phyloP scores from a whole-genome alignment of 2,329 filamentous ascomycete genomes.

The Diatrype stigma region DNA sequence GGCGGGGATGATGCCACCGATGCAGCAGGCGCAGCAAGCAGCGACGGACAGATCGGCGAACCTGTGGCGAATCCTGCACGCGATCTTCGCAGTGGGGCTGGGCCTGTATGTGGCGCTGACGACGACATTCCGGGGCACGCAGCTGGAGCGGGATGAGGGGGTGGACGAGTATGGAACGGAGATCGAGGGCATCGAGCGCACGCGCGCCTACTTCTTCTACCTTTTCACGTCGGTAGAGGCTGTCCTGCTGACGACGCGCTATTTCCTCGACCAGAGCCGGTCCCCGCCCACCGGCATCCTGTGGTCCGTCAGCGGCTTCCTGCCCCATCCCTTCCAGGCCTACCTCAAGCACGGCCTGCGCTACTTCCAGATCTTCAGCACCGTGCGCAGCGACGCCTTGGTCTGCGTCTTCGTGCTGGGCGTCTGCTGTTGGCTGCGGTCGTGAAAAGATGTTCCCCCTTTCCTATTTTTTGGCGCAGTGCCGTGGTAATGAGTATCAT shows the following conservation, averaged over 20 bases:
- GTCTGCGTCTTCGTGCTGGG: constrained; percentile 74
- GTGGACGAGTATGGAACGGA: constrained; percentile 30
- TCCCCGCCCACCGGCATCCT: constrained; percentile 58
- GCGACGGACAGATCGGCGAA: constrained; percentile 36
- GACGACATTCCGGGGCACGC: constrained; percentile 65
- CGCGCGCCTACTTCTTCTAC: constrained; percentile 62
- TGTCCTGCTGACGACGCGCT: constrained; percentile 65
- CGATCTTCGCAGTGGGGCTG: constrained; percentile 64
- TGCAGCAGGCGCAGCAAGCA: constrained; percentile 17
- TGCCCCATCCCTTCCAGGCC: constrained; percentile 61
- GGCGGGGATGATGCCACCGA: constrained; percentile 33
- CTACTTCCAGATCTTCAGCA: constrained; percentile 68
- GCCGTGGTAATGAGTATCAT: too few species aligned
- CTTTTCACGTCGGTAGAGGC: constrained; percentile 77
- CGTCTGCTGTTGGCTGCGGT: constrained; percentile 43
- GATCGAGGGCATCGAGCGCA: constrained; percentile 27
- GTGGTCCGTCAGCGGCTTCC: constrained; percentile 58
- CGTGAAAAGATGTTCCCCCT: constrained; percentile 10
- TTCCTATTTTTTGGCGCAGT: too few species aligned
- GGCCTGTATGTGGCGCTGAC: constrained; percentile 66
- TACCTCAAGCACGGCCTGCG: constrained; percentile 58
- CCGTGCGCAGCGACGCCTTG: constrained; percentile 69
- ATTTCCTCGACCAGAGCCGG: constrained; percentile 62
- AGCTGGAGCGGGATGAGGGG: constrained; percentile 50
- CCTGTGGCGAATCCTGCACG: constrained; percentile 71